These are phyloP conservation scores for Zelonia costaricensis DNA, from an alignment of 208 protist species.

Conservation along the genomic window DNA sequence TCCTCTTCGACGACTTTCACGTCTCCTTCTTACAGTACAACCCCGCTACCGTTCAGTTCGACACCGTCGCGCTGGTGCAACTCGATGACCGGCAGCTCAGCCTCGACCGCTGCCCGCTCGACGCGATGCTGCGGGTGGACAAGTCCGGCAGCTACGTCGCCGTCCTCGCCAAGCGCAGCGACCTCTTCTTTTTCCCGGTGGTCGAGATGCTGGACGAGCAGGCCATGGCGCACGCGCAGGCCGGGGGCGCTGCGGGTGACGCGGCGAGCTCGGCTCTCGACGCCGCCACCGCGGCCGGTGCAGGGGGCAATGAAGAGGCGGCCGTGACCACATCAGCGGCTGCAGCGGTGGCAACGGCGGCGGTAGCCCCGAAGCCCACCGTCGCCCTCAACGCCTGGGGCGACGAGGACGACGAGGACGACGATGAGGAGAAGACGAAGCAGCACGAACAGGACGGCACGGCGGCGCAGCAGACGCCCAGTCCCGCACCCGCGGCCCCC, in stretches of 20 bases:
- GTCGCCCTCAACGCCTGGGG: slow-evolving; percentile 75
- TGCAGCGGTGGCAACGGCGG: background rate
- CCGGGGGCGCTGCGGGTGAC: background rate
- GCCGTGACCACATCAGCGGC: background rate
- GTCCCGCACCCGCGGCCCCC: no score
- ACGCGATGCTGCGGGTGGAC: slow-evolving; percentile 76
- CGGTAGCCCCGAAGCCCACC: slow-evolving; percentile 13
- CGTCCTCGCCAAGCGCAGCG: slow-evolving; percentile 62
- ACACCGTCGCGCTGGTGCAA: slow-evolving; percentile 80
- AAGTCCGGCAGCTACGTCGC: slow-evolving; percentile 58
- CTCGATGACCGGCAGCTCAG: slow-evolving; percentile 68
- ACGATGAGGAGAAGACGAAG: slow-evolving; percentile 19
- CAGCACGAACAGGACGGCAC: background rate
- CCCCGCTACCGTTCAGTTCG: slow-evolving; percentile 47
- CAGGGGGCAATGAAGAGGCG: slow-evolving; percentile 6
- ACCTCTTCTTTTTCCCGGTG: slow-evolving; percentile 73
- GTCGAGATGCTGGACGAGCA: slow-evolving; percentile 28
- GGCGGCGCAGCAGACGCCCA: background rate
- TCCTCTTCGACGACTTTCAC: slow-evolving; percentile 88
- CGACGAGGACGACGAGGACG: slow-evolving; percentile 81
- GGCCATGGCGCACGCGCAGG: slow-evolving; percentile 3
- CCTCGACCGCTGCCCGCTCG: slow-evolving; percentile 42
- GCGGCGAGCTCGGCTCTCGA: slow-evolving; percentile 1
- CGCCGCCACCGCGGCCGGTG: background rate
- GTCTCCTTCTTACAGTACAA: slow-evolving; percentile 82